Evolutionary conservation across 2,329 filamentous ascomycete genomes (phyloP).

Genomic region (Balansia obtecta): DNA sequence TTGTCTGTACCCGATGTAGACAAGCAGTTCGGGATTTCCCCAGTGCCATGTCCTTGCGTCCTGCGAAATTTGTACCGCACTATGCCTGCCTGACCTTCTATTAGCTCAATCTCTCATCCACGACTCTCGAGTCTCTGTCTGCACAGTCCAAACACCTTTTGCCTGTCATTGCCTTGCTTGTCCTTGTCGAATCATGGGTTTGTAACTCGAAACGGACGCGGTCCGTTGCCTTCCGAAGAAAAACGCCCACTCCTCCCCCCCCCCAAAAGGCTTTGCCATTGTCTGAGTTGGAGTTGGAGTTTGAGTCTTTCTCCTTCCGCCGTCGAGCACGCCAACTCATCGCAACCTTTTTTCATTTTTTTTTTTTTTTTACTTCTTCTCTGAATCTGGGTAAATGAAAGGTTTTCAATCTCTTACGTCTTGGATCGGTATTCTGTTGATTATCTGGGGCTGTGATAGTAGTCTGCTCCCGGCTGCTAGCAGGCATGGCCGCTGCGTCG

Average conservation of each 20-base stretch:
- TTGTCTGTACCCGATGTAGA: neutral
- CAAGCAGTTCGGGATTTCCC: neutral
- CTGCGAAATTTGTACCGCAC: neutral
- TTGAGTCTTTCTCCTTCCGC: neutral
- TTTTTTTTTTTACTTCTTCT: too few species aligned
- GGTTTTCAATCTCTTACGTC: neutral
- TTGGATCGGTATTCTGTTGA: neutral
- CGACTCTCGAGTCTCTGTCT: neutral
- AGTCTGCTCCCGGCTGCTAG: conserved; percentile 1
- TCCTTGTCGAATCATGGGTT: neutral
- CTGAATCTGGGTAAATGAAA: neutral
- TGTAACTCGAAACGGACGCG: neutral
- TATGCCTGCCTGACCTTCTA: neutral
- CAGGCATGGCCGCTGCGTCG: conserved; percentile 23
- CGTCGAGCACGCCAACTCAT: neutral
- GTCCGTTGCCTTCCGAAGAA: conserved; percentile 1
- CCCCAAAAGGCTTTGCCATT: neutral
- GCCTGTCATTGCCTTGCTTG: neutral
- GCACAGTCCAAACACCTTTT: neutral
- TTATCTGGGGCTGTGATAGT: neutral
- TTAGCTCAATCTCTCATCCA: neutral
- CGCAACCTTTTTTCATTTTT: neutral
- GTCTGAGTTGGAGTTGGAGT: neutral
- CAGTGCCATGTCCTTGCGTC: neutral
- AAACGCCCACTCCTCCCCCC: too few species aligned